phyloP scores from a whole-genome alignment of 371 early-diverging fungal genomes.

The Polyrhizophydium stewartii region DNA sequence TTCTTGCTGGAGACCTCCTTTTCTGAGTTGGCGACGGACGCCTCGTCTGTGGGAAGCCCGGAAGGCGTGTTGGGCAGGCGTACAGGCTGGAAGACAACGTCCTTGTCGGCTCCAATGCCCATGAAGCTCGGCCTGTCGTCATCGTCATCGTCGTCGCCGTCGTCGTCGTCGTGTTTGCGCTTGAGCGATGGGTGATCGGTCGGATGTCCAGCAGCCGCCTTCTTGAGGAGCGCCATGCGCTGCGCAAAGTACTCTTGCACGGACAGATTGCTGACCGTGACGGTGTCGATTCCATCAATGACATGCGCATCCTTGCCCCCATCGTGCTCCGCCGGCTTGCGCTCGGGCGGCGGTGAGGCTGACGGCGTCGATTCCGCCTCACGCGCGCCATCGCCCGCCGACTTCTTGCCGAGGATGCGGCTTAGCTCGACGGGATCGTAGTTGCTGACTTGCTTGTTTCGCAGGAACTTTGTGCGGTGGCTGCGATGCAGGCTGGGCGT shows the following conservation, averaged over 20 bases:
- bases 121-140: constrained; percentile 21
- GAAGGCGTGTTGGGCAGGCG: no score
- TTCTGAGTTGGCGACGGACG: no score
- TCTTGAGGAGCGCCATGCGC: constrained; percentile 19
- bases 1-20: constrained; percentile 5
- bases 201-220: constrained; percentile 8
- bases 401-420: constrained; percentile 45
- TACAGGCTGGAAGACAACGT: no score
- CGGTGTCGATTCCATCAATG: constrained; percentile 34
- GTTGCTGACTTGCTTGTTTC: constrained; percentile 62
- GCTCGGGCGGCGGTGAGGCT: background rate
- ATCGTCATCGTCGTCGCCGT: constrained; percentile 10
- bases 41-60: no score
- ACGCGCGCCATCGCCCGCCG: background rate
- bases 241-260: constrained; percentile 38
- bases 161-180: constrained; percentile 8
- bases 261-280: background rate
- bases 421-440: constrained; percentile 36
- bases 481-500: no score
- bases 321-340: no score
- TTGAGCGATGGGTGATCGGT: constrained; percentile 3
- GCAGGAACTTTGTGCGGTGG: constrained; percentile 68
- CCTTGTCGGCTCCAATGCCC: constrained; percentile 20
- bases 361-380: background rate
- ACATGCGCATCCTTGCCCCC: constrained; percentile 31